phyloP scores from a whole-genome alignment of 129 eudicot genomes.

The Tagetes erecta region DNA sequence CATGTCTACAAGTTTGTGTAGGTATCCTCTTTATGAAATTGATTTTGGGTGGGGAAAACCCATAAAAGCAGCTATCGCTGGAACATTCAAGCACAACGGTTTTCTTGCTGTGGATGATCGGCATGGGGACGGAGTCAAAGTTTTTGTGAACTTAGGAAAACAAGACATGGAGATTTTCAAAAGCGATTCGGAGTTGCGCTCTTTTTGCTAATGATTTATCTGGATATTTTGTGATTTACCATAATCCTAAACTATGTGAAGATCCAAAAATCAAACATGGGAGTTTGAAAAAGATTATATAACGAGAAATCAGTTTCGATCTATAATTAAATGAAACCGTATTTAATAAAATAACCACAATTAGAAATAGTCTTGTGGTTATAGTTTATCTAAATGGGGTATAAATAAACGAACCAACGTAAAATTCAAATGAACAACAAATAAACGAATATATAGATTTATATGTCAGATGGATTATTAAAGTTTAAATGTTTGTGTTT shows the following conservation, averaged over 20 bases:
- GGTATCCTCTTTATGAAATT: conserved; percentile 19
- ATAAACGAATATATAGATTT: too few relatives aligned
- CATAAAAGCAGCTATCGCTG: not conserved
- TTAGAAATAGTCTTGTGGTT: too few relatives aligned
- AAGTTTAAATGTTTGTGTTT: too few relatives aligned
- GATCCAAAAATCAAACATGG: not conserved
- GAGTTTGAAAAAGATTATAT: not conserved
- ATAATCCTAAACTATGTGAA: too few relatives aligned
- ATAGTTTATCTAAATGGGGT: too few relatives aligned
- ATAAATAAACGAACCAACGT: too few relatives aligned
- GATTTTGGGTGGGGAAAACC: conserved; percentile 50
- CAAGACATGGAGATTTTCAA: conserved; percentile 27
- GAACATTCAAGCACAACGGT: not conserved
- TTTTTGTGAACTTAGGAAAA: conserved; percentile 24
- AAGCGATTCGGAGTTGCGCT: conserved; percentile 15
- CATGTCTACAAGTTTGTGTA: conserved; percentile 11
- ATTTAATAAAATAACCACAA: not conserved
- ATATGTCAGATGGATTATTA: too few relatives aligned
- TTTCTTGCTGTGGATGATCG: conserved; percentile 19
- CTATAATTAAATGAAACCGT: not conserved
- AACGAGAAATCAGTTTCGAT: not conserved
- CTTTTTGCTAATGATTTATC: conserved; percentile 4
- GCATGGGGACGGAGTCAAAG: conserved; percentile 33
- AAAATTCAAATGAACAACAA: too few relatives aligned
- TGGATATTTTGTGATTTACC: too few relatives aligned